Percentiles rank a stretch among this genome's conserved stretches.
These are phyloP conservation scores for Solanum microdontum DNA, from an alignment of 257 asterid species.

Conservation along the genomic window DNA sequence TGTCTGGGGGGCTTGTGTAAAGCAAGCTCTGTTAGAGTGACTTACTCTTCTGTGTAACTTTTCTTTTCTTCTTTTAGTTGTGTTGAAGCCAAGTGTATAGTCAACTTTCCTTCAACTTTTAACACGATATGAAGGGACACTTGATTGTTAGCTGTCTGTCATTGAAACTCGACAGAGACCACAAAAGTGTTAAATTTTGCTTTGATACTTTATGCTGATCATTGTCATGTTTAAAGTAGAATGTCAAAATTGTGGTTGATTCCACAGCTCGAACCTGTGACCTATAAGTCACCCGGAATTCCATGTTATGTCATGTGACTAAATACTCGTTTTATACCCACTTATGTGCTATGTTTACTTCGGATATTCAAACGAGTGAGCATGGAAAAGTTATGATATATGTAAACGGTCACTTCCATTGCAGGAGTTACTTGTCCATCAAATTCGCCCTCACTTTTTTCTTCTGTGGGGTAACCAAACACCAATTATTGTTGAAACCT, in stretches of 20 bases:
- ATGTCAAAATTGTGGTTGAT: neutral
- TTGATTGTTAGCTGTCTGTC: neutral
- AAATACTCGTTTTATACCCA: neutral
- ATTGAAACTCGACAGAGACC: neutral
- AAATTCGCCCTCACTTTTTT: neutral
- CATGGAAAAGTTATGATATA: neutral
- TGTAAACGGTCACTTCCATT: neutral
- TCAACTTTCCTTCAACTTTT: neutral
- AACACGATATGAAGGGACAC: neutral
- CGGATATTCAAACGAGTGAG: neutral
- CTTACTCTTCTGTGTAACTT: neutral
- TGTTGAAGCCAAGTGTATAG: neutral
- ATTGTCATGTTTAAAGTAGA: neutral
- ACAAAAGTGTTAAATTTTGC: neutral
- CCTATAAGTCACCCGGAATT: neutral
- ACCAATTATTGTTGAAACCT: neutral
- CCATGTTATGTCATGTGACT: neutral
- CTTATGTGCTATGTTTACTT: neutral
- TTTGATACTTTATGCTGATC: neutral
- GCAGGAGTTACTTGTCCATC: neutral
- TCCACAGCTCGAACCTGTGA: neutral
- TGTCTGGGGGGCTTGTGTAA: neutral
- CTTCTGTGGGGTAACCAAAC: neutral
- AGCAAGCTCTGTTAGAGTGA: neutral
- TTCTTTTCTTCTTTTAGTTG: neutral